Evolutionary conservation across 2,329 filamentous ascomycete genomes (phyloP).

Genomic region (Cercospora zeina): DNA sequence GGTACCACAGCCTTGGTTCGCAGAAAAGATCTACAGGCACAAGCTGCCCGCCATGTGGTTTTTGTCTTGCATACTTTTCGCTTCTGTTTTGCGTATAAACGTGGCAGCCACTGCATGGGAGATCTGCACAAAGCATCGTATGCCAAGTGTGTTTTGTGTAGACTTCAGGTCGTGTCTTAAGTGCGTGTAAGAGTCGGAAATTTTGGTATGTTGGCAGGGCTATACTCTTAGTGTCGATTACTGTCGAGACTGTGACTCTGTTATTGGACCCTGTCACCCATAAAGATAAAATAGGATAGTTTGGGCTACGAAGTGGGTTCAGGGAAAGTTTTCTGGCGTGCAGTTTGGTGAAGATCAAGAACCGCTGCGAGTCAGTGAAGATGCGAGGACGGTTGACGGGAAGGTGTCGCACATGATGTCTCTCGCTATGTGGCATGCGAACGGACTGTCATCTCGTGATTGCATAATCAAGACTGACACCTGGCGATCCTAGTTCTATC

Average conservation of each 20-base stretch:
- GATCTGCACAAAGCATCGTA: neutral
- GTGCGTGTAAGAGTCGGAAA: neutral
- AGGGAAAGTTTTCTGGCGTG: too few relatives aligned
- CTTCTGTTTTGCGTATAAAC: neutral
- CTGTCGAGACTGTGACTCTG: too few relatives aligned
- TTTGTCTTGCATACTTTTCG: neutral
- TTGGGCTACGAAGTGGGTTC: too few relatives aligned
- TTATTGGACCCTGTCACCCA: too few relatives aligned
- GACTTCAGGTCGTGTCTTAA: neutral
- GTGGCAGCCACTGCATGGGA: conserved; percentile 6
- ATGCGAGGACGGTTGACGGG: too few relatives aligned
- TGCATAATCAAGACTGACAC: neutral
- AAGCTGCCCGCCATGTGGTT: neutral
- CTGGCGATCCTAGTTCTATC: neutral
- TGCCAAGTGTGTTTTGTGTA: neutral
- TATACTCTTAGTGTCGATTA: too few relatives aligned
- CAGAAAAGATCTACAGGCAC: neutral
- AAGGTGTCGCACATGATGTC: too few relatives aligned
- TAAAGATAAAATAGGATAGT: neutral
- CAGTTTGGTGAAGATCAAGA: too few relatives aligned
- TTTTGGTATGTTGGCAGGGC: neutral
- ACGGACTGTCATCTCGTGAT: neutral
- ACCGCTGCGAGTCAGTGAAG: neutral
- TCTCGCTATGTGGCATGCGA: neutral
- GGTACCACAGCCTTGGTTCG: neutral